phyloP scores from a whole-genome alignment of 176 grass and related monocot species.

The Paspalum notatum region DNA sequence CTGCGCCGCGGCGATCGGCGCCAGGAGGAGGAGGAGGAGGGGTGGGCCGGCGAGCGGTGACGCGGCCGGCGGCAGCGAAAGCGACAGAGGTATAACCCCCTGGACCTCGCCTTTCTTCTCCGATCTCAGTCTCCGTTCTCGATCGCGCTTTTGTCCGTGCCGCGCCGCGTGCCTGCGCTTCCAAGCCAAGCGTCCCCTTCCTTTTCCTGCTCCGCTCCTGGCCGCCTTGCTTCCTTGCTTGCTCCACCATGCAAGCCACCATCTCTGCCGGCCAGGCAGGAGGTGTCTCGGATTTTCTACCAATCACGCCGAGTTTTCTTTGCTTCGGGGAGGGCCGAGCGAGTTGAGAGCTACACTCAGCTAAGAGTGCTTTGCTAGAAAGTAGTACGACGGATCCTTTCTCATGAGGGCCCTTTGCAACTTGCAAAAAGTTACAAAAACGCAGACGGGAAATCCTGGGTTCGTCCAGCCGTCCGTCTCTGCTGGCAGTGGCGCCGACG shows the following conservation, averaged over 20 bases:
- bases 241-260: not conserved
- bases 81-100: constrained; percentile 43
- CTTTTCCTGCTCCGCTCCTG: not conserved
- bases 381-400: too few species aligned
- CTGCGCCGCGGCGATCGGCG: constrained; percentile 39
- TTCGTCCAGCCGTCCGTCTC: too few species aligned
- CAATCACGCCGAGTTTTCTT: not conserved
- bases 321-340: not conserved
- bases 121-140: not conserved
- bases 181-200: constrained; percentile 42
- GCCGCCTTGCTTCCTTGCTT: not conserved
- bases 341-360: not conserved
- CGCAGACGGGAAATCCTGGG: not conserved
- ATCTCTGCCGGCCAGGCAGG: not conserved
- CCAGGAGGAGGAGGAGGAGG: constrained; percentile 24
- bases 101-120: not conserved
- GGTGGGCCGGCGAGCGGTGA: not conserved
- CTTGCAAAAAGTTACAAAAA: not conserved
- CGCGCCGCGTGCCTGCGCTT: constrained; percentile 25
- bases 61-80: constrained; percentile 25
- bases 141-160: not conserved
- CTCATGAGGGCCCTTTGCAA: too few species aligned
- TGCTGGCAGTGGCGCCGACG: constrained; percentile 3
- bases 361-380: not conserved
- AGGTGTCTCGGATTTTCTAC: not conserved